Evolutionary conservation across 495 filamentous ascomycete species (phyloP).

Genomic region (Penicillium steckii): DNA sequence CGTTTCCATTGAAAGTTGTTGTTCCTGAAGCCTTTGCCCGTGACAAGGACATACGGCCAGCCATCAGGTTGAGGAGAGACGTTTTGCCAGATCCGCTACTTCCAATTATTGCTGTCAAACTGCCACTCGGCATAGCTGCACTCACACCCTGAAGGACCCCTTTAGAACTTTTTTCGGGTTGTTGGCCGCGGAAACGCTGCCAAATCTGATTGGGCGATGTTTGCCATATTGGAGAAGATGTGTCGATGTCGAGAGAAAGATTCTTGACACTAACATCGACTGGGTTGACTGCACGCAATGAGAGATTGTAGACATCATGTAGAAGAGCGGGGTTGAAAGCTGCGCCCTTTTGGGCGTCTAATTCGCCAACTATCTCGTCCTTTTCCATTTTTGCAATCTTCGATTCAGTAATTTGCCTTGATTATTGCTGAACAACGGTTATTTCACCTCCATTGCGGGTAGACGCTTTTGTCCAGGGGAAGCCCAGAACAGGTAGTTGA

Average conservation of each 20-base stretch:
- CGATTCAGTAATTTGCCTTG: too few species aligned
- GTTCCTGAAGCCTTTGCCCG: conserved; percentile 51
- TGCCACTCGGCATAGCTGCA: conserved; percentile 57
- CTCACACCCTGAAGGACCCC: conserved; percentile 53
- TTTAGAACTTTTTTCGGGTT: conserved; percentile 15
- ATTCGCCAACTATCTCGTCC: conserved; percentile 13
- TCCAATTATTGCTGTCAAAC: conserved; percentile 70
- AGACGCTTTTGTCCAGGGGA: too few species aligned
- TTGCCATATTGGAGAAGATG: conserved; percentile 42
- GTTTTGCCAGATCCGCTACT: conserved; percentile 75
- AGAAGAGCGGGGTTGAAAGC: conserved; percentile 4
- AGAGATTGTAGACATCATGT: conserved; percentile 35
- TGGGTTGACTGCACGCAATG: conserved; percentile 58
- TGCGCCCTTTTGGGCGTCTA: conserved; percentile 10
- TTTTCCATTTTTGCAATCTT: too few species aligned
- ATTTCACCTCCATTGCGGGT: too few species aligned
- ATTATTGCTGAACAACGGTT: too few species aligned
- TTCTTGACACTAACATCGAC: conserved; percentile 57
- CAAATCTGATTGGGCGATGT: conserved; percentile 22
- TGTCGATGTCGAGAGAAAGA: conserved; percentile 55
- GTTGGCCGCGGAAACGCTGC: conserved; percentile 24
- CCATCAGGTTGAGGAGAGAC: conserved; percentile 66
- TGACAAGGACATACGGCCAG: conserved; percentile 58
- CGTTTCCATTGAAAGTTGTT: conserved; percentile 55
- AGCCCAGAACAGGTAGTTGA: not conserved